Evolutionary conservation across 1,284 basidiomycete genomes (phyloP).

Genomic region (Kalmanozyma brasiliensis): DNA sequence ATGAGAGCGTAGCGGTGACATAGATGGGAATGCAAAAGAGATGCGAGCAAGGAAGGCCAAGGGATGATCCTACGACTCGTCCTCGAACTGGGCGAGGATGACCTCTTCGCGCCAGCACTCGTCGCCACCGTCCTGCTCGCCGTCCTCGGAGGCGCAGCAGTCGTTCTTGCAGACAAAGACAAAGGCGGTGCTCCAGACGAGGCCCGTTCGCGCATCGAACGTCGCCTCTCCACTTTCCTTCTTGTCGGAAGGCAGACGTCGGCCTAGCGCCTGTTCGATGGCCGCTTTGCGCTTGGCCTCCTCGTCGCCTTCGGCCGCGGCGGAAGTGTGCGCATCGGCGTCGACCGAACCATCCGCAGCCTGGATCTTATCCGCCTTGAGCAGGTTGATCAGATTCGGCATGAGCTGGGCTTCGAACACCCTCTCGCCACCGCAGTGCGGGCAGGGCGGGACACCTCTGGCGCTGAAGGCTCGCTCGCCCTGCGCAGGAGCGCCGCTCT

Average conservation of each 20-base stretch:
- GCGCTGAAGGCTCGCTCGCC: slow-evolving; percentile 10
- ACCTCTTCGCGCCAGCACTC: slow-evolving; percentile 60
- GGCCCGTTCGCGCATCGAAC: slow-evolving; percentile 44
- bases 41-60: neutral
- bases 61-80: slow-evolving; percentile 29
- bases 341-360: slow-evolving; percentile 22
- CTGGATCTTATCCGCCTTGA: slow-evolving; percentile 45
- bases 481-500: neutral
- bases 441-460: slow-evolving; percentile 50
- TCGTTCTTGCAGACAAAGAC: slow-evolving; percentile 63
- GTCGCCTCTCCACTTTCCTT: slow-evolving; percentile 2
- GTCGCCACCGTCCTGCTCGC: no score
- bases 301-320: slow-evolving; percentile 1
- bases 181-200: slow-evolving; percentile 63
- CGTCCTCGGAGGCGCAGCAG: slow-evolving; percentile 42
- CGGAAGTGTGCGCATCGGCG: neutral
- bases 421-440: slow-evolving; percentile 50
- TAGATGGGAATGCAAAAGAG: neutral
- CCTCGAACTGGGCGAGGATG: slow-evolving; percentile 56
- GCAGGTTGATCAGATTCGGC: slow-evolving; percentile 65
- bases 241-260: slow-evolving; percentile 17
- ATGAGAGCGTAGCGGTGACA: neutral
- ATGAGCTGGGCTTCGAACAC: slow-evolving; percentile 67
- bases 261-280: slow-evolving; percentile 58
- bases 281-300: slow-evolving; percentile 45